phyloP scores from a whole-genome alignment of 768 basidiomycete species.

The Phanerodontia chrysosporium region DNA sequence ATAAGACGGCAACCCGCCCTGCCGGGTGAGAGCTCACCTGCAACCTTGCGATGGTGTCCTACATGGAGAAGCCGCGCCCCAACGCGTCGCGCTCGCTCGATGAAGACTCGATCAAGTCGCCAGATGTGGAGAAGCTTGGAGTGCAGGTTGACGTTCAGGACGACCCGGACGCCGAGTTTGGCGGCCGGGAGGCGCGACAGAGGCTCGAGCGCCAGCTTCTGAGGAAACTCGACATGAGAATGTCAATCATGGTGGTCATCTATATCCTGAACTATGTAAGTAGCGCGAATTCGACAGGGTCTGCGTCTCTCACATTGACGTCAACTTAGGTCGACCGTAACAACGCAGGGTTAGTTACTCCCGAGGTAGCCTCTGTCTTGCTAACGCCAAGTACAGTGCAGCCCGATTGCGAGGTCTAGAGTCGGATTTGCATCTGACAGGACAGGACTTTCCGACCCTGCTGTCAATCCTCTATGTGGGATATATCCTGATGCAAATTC shows the following conservation, averaged over 20 bases:
- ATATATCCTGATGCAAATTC: constrained; percentile 78
- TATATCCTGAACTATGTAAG: constrained; percentile 46
- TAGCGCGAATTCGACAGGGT: background rate
- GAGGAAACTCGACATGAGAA: constrained; percentile 40
- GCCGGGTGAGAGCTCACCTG: background rate
- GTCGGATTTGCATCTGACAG: constrained; percentile 57
- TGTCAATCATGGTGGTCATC: constrained; percentile 40
- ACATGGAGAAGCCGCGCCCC: background rate
- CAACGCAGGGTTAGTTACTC: constrained; percentile 50
- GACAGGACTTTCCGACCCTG: constrained; percentile 63
- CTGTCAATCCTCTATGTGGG: constrained; percentile 67
- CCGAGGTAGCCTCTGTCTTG: background rate
- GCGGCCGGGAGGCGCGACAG: constrained; percentile 32
- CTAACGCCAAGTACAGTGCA: constrained; percentile 39
- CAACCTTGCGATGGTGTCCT: background rate
- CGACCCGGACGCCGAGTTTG: constrained; percentile 32
- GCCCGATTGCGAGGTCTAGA: constrained; percentile 72
- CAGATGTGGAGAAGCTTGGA: background rate
- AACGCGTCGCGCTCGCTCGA: background rate
- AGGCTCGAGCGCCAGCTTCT: constrained; percentile 40
- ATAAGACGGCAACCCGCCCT: background rate
- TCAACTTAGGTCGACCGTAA: constrained; percentile 59
- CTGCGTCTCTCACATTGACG: background rate
- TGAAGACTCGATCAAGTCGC: background rate
- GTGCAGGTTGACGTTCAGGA: background rate